Conservation (phyloP, 352 stramenopile genomes). For the Pythium apleroticum region DNA sequence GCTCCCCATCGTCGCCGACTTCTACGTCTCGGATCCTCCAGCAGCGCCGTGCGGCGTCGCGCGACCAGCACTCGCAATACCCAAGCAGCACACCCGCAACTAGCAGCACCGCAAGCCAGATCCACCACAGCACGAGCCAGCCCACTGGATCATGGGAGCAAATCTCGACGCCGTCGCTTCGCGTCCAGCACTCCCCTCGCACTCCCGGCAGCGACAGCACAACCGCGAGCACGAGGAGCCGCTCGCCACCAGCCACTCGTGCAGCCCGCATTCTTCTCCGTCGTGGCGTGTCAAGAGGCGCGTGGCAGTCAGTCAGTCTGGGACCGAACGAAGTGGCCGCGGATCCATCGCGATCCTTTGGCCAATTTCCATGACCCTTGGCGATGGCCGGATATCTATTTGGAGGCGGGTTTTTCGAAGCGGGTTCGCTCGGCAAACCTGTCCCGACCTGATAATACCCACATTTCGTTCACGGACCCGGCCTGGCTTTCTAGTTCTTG, state of each 20-base stretch:
- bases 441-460: background rate
- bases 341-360: constrained; percentile 18
- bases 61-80: constrained; percentile 33
- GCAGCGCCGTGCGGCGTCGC: background rate
- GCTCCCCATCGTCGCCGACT: background rate
- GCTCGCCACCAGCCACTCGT: background rate
- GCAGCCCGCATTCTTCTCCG: background rate
- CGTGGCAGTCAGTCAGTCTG: constrained; percentile 10
- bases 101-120: constrained; percentile 63
- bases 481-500: too few species aligned
- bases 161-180: constrained; percentile 52
- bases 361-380: constrained; percentile 23
- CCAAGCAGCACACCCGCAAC: constrained; percentile 35
- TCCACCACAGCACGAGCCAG: constrained; percentile 59
- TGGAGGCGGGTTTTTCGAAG: background rate
- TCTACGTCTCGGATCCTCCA: background rate
- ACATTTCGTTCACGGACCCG: background rate
- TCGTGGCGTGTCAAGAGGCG: constrained; percentile 12
- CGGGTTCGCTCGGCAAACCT: background rate
- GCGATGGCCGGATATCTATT: constrained; percentile 5
- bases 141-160: constrained; percentile 48
- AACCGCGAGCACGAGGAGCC: background rate
- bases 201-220: background rate
- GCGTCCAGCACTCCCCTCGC: constrained; percentile 56
- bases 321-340: constrained; percentile 11